Base-by-base conservation (phyloP, 1,284 basidiomycete genomes). In the Tetrapyrgos nigripes region DNA sequence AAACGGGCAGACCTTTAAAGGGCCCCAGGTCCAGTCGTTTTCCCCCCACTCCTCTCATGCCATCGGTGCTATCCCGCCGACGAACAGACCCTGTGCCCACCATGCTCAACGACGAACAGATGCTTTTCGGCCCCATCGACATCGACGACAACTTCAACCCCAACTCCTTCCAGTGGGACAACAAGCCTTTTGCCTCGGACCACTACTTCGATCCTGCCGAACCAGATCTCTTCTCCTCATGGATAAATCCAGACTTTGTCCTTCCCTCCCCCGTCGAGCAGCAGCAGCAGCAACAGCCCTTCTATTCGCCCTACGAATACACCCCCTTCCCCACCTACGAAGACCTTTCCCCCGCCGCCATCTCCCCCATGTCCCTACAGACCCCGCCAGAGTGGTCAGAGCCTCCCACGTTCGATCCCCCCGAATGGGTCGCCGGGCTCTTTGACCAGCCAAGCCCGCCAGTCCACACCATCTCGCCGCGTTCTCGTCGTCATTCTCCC, bases 61-160 rank as follows among this genome's bases (percentile, higher is more conserved):
- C 81, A 40, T 67, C 74, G 59, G 64, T 72, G 49, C 64, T 74
- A 50, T 70, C 76, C 64, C 73, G 70, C 53, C 74, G 64, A 44
- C 73, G 68, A 63, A 68, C 51, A 53, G 51, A 53, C 21, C 35
- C 44, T 5, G 48, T 47, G 13, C 33, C 55, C 1, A 68, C 79
- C 58, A 70, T 80, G 60, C 71, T 82, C 63, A 71, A 70, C 73
- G 76, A 83, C 62, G 85, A 86, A 72, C 81, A 83, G 63, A 79
- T 89, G 77, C 82, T 90, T 72, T 87, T 88, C 65, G 79, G 77
- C 43, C 81, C 82, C 58, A 75, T 88, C 73, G 87, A 90, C 64
- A 78, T 90, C 70, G 88, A 91, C 67, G 85, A 86, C 60, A 66
- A 73, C 55, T 70, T n/a, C n/a, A n/a, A n/a, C n/a, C n/a, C n/a